Evolutionary conservation across 345 rosid species (phyloP), one percentile per base, ranked within the genome.

Genomic region (Laguncularia racemosa): DNA sequence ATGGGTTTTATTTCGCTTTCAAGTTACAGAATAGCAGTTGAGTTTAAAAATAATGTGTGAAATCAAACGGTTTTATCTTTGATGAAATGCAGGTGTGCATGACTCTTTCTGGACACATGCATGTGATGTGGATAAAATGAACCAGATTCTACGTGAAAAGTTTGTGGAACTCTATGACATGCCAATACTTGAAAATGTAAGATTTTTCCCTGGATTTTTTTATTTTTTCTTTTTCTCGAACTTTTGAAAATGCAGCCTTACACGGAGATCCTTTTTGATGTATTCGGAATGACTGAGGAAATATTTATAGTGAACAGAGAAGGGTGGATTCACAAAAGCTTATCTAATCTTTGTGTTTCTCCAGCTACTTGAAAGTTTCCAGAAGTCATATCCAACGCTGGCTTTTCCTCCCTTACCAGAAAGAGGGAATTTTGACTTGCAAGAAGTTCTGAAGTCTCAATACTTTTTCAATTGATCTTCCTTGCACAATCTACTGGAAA

Each of bases 81-180:
- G 28, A 12, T 50, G 16, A 52, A 21, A 40, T 68, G 60, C 82
- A 93, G 97, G 99, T 50, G 99, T 93, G 61, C 99, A 93, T 64
- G 99, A 93, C 78, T 93, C 99, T 16, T 93, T 85, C 61, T 93
- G 99, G 99, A 93, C 99, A 6, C 99, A 93, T 75, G 97, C 99
- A 43, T 77, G 92, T 62, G 96, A 89, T 57, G 95, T 87, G 61
- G 99, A 93, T 64, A 68, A 71, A 75, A 87, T 93, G 99, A 93
- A 93, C 73, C 65, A 43, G 79, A 84, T 93, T 67, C 95, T 93
- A 5, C 65, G 97, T 51, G 88, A 84, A 60, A 85, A 89, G 62
- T 93, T 93, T 65, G 97, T 93, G 64, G 99, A 93, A 80, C 87
- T 93, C 56, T 87, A 93, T 68, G 67, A 65, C 75, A 75, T 54